These are phyloP conservation scores for Wallacemonas rigidus DNA, from an alignment of 208 protist species.

Conservation along the genomic window DNA sequence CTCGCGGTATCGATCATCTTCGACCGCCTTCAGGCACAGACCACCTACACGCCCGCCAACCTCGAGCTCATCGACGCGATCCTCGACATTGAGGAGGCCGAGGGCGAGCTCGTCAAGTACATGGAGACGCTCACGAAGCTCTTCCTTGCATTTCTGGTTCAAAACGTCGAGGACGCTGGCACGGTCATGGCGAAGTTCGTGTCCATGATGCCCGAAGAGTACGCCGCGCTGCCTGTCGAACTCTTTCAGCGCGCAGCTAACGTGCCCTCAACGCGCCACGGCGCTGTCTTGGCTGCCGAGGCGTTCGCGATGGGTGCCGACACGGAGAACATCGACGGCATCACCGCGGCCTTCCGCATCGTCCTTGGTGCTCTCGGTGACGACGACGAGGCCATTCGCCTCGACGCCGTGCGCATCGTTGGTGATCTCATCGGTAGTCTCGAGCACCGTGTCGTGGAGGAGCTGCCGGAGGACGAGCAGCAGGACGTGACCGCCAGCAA, in stretches of 20 bases:
- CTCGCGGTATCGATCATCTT: conserved; percentile 84
- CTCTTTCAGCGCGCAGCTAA: conserved; percentile 64
- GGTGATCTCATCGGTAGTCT: conserved; percentile 64
- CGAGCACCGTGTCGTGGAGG: conserved; percentile 59
- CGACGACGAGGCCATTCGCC: conserved; percentile 44
- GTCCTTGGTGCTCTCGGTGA: conserved; percentile 76
- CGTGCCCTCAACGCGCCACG: conserved; percentile 59
- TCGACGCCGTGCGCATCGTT: conserved; percentile 57
- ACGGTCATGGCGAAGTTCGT: conserved; percentile 70
- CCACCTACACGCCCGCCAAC: conserved; percentile 53
- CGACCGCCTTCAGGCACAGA: conserved; percentile 56
- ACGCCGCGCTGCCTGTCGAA: conserved; percentile 60
- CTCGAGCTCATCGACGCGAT: conserved; percentile 82
- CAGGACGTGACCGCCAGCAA: conserved; percentile 80
- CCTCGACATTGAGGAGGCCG: conserved; percentile 81
- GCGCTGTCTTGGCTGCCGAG: conserved; percentile 68
- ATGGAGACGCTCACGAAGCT: conserved; percentile 55
- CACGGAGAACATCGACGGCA: conserved; percentile 69
- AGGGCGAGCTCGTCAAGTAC: conserved; percentile 71
- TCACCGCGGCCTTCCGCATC: conserved; percentile 63
- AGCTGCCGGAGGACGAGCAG: conserved; percentile 72
- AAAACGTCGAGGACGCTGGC: conserved; percentile 60
- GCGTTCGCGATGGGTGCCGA: conserved; percentile 69
- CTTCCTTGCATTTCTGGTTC: conserved; percentile 65
- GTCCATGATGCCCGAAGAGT: conserved; percentile 43